Evolutionary conservation across 495 filamentous ascomycete species (phyloP), one percentile per base, ranked within the genome.

Genomic region (Immersiella caudata): DNA sequence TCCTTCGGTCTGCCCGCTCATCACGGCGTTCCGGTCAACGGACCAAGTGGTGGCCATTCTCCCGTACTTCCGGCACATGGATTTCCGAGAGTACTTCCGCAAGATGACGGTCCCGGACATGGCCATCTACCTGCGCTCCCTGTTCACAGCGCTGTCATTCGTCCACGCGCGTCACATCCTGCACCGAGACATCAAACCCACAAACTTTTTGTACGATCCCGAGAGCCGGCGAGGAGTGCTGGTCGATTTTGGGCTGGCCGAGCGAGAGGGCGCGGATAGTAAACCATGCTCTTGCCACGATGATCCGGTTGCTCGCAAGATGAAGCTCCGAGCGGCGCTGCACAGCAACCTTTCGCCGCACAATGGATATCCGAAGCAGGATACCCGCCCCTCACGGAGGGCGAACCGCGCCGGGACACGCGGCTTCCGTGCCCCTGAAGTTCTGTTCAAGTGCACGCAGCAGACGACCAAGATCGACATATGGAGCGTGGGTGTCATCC

Each of bases 121-220:
- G 79, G 85, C 88, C 60, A 83, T 93, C 74, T 99, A 98, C 76
- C 91, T 99, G 70, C 86, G 87, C 20, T 96, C 91, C 6, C 84
- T 99, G 9, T 93, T 99, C 75, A 88, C 87, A 6, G 95, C 96
- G 0, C 83, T 99, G 6, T 81, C 85, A 18, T 89, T 90, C 22
- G 93, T 98, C 11, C 95, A 99, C 76, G 82, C 83, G 40, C 87
- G 90, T 72, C 81, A 85, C 21, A 97, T 99, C 64, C 83, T 99
- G 20, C 95, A 99, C 75, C 90, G 95, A 62, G 95, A 99, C 77
- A 97, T 99, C 76, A 99, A 99, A 76, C 95, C 95, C n/a, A 99
- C 95, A 14, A 99, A 99, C 75, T 99, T 99, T 74, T 86, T 99
- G 35, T 99, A 98, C 82, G 94, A 97, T 67, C 90, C 91, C 3